Conservation (phyloP, 495 filamentous ascomycete species). For the Letharia lupina region DNA sequence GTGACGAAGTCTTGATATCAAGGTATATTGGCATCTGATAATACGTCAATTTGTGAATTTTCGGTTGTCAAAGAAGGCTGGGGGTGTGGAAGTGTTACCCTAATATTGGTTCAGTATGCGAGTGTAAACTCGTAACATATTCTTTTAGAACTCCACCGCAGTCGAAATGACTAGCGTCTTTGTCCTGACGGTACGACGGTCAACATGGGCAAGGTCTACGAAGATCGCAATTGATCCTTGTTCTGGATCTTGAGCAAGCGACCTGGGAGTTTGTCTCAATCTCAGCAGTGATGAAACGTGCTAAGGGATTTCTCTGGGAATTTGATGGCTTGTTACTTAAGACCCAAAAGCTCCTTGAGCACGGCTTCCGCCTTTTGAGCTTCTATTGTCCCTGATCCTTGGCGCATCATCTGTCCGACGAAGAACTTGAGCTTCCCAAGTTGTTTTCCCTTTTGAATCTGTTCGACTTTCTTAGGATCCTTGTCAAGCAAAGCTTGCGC, state of each 20-base stretch:
- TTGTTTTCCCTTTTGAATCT: conserved; percentile 57
- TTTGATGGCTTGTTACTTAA: conserved; percentile 3
- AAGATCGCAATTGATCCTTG: not conserved
- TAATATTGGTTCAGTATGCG: too few species aligned
- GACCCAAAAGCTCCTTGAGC: conserved; percentile 46
- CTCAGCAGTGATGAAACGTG: not conserved
- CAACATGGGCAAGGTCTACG: not conserved
- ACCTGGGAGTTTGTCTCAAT: not conserved
- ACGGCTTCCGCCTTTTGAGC: conserved; percentile 60
- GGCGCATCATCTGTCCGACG: conserved; percentile 83
- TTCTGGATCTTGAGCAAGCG: too few species aligned
- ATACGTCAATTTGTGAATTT: too few species aligned
- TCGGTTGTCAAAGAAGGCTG: too few species aligned
- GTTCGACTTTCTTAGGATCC: conserved; percentile 53
- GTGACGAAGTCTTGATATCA: too few species aligned
- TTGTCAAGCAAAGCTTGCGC: conserved; percentile 37
- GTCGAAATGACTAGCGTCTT: too few species aligned
- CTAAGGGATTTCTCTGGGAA: not conserved
- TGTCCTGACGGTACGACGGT: too few species aligned
- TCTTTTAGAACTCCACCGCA: too few species aligned
- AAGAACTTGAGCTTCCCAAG: conserved; percentile 77
- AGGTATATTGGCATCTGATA: too few species aligned
- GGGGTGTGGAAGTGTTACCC: too few species aligned
- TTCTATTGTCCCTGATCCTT: conserved; percentile 66
- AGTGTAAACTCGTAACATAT: too few species aligned